These are phyloP conservation scores for Kalaharituber pfeilii DNA, from an alignment of 2,329 filamentous ascomycete genomes.

Conservation along the genomic window DNA sequence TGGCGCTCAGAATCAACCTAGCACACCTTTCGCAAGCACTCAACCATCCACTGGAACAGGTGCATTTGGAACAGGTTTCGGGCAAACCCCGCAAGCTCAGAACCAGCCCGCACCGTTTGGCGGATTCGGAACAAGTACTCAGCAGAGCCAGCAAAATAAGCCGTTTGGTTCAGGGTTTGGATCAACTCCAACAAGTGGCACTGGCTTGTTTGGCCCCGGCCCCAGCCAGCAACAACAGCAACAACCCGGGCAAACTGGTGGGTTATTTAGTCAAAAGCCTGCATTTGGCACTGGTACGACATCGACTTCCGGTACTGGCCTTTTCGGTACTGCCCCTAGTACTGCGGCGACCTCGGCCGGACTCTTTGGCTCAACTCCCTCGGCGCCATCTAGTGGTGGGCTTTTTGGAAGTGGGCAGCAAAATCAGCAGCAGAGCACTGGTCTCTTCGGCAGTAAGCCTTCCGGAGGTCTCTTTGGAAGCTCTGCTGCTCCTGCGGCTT, in stretches of 20 bases:
- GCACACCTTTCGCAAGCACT: too few species aligned
- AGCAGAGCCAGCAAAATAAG: constrained; percentile 7
- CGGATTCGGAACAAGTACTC: constrained; percentile 8
- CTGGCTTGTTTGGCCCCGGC: constrained; percentile 11
- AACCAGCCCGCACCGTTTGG: not conserved
- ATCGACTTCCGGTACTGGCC: constrained; percentile 31
- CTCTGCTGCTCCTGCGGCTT: constrained; percentile 20
- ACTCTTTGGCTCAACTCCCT: constrained; percentile 25
- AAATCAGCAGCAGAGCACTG: constrained; percentile 23
- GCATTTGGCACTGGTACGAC: constrained; percentile 20
- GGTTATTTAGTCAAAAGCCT: constrained; percentile 35
- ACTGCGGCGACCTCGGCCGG: constrained; percentile 6
- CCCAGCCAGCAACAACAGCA: constrained; percentile 28
- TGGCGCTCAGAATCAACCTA: constrained; percentile 24
- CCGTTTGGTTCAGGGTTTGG: constrained; percentile 13
- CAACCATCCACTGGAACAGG: constrained; percentile 11
- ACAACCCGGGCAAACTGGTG: constrained; percentile 31
- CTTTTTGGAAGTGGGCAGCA: constrained; percentile 29
- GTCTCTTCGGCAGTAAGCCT: constrained; percentile 32
- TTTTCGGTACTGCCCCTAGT: constrained; percentile 35
- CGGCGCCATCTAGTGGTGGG: constrained; percentile 30
- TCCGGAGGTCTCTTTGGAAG: constrained; percentile 33
- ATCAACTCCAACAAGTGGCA: constrained; percentile 9
- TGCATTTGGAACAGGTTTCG: not conserved
- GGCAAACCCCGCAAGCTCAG: not conserved